Percentiles rank a stretch among this genome's conserved stretches.
Conservation (phyloP, 1,284 basidiomycete genomes). For the Trichosporon ovoides region DNA sequence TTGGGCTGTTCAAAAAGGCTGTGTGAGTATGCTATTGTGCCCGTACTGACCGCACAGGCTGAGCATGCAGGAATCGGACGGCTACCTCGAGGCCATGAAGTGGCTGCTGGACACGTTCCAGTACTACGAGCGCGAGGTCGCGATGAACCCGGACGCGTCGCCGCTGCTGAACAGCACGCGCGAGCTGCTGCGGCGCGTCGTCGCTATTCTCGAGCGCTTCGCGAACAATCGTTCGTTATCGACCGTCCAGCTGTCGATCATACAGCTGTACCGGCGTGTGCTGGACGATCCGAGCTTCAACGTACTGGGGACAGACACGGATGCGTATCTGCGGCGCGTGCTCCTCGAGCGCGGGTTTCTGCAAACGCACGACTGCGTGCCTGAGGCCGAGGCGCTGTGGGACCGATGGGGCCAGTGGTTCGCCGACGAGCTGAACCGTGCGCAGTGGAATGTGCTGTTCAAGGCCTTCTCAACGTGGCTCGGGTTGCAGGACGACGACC, state of each 20-base stretch:
- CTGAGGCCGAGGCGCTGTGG: slow-evolving; percentile 1
- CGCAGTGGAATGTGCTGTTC: slow-evolving; percentile 16
- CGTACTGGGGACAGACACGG: slow-evolving; percentile 3
- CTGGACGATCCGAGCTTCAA: neutral
- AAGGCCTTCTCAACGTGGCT: slow-evolving; percentile 4
- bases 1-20: slow-evolving; percentile 53
- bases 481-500: neutral
- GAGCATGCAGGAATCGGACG: slow-evolving; percentile 8
- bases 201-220: slow-evolving; percentile 13
- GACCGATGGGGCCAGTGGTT: slow-evolving; percentile 2
- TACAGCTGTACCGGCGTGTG: slow-evolving; percentile 10
- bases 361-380: neutral
- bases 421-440: slow-evolving; percentile 10
- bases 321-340: slow-evolving; percentile 7
- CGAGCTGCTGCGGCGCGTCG: slow-evolving; percentile 3
- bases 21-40: neutral
- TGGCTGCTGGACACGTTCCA: slow-evolving; percentile 19
- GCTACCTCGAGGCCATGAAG: slow-evolving; percentile 12
- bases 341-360: slow-evolving; percentile 11
- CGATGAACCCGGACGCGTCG: slow-evolving; percentile 22
- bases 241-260: slow-evolving; percentile 11
- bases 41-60: neutral
- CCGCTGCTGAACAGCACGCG: slow-evolving; percentile 46
- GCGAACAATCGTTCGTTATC: slow-evolving; percentile 10
- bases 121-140: slow-evolving; percentile 13